Evolutionary conservation across 164 flowering plant genomes (phyloP).

Genomic region (Amborella trichopoda): DNA sequence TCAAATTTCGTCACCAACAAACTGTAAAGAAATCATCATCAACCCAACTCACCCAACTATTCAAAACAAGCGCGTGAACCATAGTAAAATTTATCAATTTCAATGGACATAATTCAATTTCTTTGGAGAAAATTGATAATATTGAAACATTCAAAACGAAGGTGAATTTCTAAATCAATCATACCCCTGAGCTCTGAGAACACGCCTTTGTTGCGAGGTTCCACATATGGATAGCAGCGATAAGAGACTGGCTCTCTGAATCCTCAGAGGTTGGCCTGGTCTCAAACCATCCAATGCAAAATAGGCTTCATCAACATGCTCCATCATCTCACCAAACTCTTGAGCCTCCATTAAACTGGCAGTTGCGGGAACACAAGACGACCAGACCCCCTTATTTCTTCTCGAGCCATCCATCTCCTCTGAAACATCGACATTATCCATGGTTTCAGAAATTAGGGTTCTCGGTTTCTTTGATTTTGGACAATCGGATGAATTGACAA

Average conservation of each 20-base stretch:
- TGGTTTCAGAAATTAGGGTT: neutral
- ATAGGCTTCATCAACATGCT: conserved; percentile 85
- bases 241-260: conserved; percentile 64
- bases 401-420: conserved; percentile 3
- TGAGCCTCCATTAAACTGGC: conserved; percentile 91
- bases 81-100: no score
- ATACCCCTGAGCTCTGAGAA: conserved; percentile 80
- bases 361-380: conserved; percentile 18
- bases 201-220: conserved; percentile 54
- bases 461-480: conserved; percentile 13
- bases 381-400: conserved; percentile 7
- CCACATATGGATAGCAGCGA: conserved; percentile 58
- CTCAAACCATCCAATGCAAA: conserved; percentile 85
- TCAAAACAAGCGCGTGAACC: no score
- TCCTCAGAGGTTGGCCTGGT: conserved; percentile 49
- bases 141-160: no score
- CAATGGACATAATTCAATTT: no score
- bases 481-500: neutral
- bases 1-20: no score
- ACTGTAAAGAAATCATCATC: no score
- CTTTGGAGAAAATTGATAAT: no score
- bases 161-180: no score
- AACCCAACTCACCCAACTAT: no score
- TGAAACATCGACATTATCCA: conserved; percentile 1
- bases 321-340: conserved; percentile 97